Percentiles rank a stretch among this genome's conserved stretches.
Evolutionary conservation across 2,329 filamentous ascomycete genomes (phyloP).

Genomic region (Aspergillus fumigatus): DNA sequence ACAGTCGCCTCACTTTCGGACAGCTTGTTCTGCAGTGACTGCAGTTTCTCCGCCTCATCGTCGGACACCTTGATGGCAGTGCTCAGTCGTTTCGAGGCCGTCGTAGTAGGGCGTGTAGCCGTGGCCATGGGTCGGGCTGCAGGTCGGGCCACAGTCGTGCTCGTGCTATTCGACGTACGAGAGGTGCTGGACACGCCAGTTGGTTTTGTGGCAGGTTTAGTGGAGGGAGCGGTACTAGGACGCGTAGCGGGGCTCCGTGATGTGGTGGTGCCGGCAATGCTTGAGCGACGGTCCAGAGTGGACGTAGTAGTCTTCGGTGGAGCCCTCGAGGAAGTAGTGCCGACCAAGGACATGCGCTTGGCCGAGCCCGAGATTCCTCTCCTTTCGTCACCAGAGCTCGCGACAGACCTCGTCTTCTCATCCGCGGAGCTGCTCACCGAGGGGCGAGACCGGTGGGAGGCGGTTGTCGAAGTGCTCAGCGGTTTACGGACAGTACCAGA

Average conservation of each 20-base stretch:
- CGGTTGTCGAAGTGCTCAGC: slow-evolving; percentile 31
- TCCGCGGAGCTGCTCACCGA: slow-evolving; percentile 44
- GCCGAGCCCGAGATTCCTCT: slow-evolving; percentile 39
- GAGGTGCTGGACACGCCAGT: slow-evolving; percentile 20
- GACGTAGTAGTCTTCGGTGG: slow-evolving; percentile 31
- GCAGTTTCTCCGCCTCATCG: slow-evolving; percentile 31
- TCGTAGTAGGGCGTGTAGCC: slow-evolving; percentile 11
- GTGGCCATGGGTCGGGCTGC: slow-evolving; percentile 16
- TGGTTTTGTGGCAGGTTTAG: slow-evolving; percentile 22
- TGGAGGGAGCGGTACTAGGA: slow-evolving; percentile 20
- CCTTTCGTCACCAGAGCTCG: slow-evolving; percentile 44
- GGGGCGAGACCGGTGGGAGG: slow-evolving; percentile 38
- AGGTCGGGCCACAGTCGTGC: slow-evolving; percentile 17
- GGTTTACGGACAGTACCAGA: slow-evolving; percentile 33
- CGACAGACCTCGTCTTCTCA: slow-evolving; percentile 37
- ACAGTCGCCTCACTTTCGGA: slow-evolving; percentile 35
- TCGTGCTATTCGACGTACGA: slow-evolving; percentile 20
- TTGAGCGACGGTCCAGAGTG: slow-evolving; percentile 35
- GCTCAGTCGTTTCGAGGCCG: slow-evolving; percentile 35
- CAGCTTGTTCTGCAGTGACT: slow-evolving; percentile 32
- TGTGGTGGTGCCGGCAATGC: slow-evolving; percentile 31
- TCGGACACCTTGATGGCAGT: slow-evolving; percentile 27
- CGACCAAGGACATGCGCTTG: slow-evolving; percentile 43
- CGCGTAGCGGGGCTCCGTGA: slow-evolving; percentile 22
- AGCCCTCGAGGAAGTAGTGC: slow-evolving; percentile 32